Conservation (phyloP, 148 eudicot genomes). For the Vaccinium macrocarpon region DNA sequence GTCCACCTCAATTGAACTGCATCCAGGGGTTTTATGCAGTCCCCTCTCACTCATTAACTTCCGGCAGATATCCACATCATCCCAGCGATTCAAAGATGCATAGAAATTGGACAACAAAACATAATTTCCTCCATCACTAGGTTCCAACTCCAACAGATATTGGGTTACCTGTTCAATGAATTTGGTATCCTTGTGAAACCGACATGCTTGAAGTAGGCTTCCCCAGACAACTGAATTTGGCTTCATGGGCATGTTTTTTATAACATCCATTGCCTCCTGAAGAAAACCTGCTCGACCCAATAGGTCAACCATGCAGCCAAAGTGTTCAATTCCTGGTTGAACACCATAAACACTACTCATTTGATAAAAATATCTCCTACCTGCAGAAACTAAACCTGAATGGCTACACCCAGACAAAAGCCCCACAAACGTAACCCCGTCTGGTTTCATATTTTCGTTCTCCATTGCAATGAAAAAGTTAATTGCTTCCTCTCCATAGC, state of each 20-base stretch:
- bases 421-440: conserved; percentile 26
- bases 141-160: conserved; percentile 25
- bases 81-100: conserved; percentile 37
- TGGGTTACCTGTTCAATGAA: conserved; percentile 16
- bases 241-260: conserved; percentile 26
- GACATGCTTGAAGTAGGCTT: conserved; percentile 30
- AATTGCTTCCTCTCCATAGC: conserved; percentile 21
- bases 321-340: conserved; percentile 30
- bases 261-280: conserved; percentile 25
- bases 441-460: conserved; percentile 27
- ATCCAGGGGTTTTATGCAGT: conserved; percentile 43
- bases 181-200: conserved; percentile 21
- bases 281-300: conserved; percentile 26
- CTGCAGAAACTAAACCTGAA: conserved; percentile 24
- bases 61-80: conserved; percentile 32
- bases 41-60: conserved; percentile 30
- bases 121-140: conserved; percentile 38
- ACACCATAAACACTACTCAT: conserved; percentile 23
- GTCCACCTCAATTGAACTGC: conserved; percentile 49
- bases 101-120: conserved; percentile 44
- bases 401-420: conserved; percentile 28
- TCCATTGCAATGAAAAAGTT: conserved; percentile 20
- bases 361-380: conserved; percentile 24
- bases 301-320: conserved; percentile 29
- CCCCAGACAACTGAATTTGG: conserved; percentile 31